These are phyloP conservation scores for Ophiostoma perfectum DNA, from an alignment of 2,329 filamentous ascomycete species.

Conservation along the genomic window DNA sequence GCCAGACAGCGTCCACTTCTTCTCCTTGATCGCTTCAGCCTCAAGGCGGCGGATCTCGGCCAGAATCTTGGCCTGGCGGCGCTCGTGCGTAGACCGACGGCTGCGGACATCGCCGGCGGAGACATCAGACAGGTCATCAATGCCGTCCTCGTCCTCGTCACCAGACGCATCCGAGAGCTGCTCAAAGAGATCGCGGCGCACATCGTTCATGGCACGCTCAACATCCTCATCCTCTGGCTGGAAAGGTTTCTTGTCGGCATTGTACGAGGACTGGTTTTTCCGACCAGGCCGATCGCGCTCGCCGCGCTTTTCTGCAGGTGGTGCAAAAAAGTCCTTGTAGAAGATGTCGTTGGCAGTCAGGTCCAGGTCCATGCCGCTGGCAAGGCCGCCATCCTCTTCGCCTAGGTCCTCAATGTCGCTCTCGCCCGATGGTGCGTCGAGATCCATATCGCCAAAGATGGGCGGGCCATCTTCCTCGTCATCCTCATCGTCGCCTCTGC, in stretches of 20 bases:
- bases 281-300: constrained; percentile 43
- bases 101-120: constrained; percentile 64
- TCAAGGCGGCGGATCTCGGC: constrained; percentile 91
- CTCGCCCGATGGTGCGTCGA: constrained; percentile 66
- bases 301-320: constrained; percentile 67
- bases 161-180: constrained; percentile 58
- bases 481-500: constrained; percentile 34
- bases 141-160: constrained; percentile 23
- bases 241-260: constrained; percentile 36
- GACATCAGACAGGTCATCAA: constrained; percentile 56
- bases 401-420: constrained; percentile 58
- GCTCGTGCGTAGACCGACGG: constrained; percentile 78
- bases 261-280: constrained; percentile 43
- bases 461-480: constrained; percentile 69
- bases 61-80: constrained; percentile 74
- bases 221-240: constrained; percentile 60
- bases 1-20: constrained; percentile 83
- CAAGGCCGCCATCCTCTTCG: constrained; percentile 49
- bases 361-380: constrained; percentile 28
- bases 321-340: constrained; percentile 91
- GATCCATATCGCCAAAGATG: constrained; percentile 74
- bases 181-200: constrained; percentile 86
- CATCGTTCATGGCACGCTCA: constrained; percentile 71
- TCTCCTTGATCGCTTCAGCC: constrained; percentile 79
- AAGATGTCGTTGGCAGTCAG: constrained; percentile 80